Percentiles rank a stretch among this genome's conserved stretches.
Evolutionary conservation across 108 stramenopile genomes (phyloP).

Genomic region (Fragilariopsis cylindrus): DNA sequence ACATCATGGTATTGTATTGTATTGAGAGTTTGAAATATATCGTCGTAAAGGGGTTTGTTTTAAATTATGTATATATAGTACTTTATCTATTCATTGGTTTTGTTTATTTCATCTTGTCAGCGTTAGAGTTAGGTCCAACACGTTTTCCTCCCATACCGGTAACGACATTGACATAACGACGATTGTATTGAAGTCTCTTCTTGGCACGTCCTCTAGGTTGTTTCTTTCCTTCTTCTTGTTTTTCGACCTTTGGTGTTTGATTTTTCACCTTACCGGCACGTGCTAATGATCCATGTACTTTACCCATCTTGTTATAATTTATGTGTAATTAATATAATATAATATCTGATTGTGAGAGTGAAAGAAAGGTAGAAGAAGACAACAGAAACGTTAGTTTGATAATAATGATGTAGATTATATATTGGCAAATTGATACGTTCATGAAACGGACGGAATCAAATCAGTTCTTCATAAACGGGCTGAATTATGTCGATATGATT

Average conservation of each 20-base stretch:
- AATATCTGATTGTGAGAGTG: not conserved
- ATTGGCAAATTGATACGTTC: no score
- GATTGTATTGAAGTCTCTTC: slow-evolving; percentile 99
- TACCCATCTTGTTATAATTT: slow-evolving; percentile 77
- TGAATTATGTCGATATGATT: no score
- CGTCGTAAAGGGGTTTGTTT: not conserved
- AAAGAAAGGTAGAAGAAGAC: not conserved
- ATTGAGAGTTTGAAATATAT: not conserved
- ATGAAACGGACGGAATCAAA: no score
- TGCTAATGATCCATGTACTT: slow-evolving; percentile 99
- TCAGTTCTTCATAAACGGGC: no score
- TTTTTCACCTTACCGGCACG: slow-evolving; percentile 99
- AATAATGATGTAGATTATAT: not conserved
- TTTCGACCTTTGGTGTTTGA: slow-evolving; percentile 99
- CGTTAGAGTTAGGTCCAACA: slow-evolving; percentile 98
- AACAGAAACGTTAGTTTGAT: not conserved
- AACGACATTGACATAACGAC: slow-evolving; percentile 98
- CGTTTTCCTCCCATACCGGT: slow-evolving; percentile 97
- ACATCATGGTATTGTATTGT: no score
- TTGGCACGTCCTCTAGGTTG: slow-evolving; percentile 98
- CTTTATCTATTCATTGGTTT: not conserved
- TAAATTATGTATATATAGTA: not conserved
- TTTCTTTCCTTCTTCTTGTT: slow-evolving; percentile 94
- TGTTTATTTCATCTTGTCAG: slow-evolving; percentile 92
- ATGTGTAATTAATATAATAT: slow-evolving; percentile 13